Percentiles rank a stretch among this genome's conserved stretches.
These are phyloP conservation scores for Chaetothyriales sp. DNA, from an alignment of 2,329 filamentous ascomycete genomes.

Conservation along the genomic window DNA sequence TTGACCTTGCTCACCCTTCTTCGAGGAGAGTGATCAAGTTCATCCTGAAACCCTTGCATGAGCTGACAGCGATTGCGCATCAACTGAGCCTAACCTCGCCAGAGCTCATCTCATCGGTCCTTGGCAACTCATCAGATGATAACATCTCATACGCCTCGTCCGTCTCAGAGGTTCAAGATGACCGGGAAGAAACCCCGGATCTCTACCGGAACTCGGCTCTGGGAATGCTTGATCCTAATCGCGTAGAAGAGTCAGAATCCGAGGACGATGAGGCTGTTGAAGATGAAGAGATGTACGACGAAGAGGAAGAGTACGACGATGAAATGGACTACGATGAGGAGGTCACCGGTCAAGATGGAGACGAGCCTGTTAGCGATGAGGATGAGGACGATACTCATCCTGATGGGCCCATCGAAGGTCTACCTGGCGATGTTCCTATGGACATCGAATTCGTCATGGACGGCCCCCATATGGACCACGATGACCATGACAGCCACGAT, in stretches of 20 bases:
- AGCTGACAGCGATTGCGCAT: slow-evolving; percentile 74
- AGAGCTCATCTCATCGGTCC: slow-evolving; percentile 45
- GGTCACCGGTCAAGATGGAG: slow-evolving; percentile 54
- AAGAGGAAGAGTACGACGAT: slow-evolving; percentile 72
- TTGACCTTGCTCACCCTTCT: slow-evolving; percentile 85
- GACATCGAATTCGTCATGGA: slow-evolving; percentile 84
- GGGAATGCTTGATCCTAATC: slow-evolving; percentile 77
- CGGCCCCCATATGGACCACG: slow-evolving; percentile 42
- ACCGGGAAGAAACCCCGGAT: slow-evolving; percentile 88
- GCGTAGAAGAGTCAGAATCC: slow-evolving; percentile 66
- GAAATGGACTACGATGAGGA: slow-evolving; percentile 91
- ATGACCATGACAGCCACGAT: slow-evolving; percentile 45
- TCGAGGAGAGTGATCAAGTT: slow-evolving; percentile 93
- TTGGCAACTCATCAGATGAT: slow-evolving; percentile 62
- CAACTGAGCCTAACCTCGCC: slow-evolving; percentile 62
- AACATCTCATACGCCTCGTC: slow-evolving; percentile 79
- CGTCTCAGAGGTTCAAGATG: slow-evolving; percentile 71
- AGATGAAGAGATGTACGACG: slow-evolving; percentile 75
- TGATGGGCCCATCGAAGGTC: slow-evolving; percentile 49
- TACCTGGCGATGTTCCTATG: slow-evolving; percentile 45
- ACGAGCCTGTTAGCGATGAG: slow-evolving; percentile 69
- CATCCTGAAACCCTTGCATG: slow-evolving; percentile 76
- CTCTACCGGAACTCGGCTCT: slow-evolving; percentile 91
- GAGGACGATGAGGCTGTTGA: slow-evolving; percentile 51
- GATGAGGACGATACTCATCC: slow-evolving; percentile 69